Evolutionary conservation across 2,329 filamentous ascomycete genomes (phyloP), one percentile per base, ranked within the genome.

Genomic region (Pestalotiopsis sp.): DNA sequence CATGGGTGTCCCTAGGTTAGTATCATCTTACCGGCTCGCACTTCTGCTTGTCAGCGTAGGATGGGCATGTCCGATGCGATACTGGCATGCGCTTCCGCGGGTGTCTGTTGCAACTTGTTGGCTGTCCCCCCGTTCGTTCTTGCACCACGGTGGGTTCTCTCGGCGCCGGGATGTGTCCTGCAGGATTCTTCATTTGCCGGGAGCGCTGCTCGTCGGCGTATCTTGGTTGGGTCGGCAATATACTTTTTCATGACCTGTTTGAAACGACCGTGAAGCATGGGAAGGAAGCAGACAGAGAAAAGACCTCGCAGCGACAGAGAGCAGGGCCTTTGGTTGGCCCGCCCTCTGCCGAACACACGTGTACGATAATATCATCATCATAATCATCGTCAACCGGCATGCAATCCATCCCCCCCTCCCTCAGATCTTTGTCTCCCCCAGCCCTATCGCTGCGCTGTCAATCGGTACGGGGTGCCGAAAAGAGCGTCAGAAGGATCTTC

Each of bases 21-120:
- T 20, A n/a, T 49, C 23, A n/a, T n/a, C 45, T 20, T 52, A 52
- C 45, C 66, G 41, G 66, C 57, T 58, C 66, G 58, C 31, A 58
- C 58, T 67, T 52, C 59, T 59, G 64, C 64, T 25, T 23, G 64
- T 58, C 45, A 52, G 27, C 45, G 41, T 23, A 31, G 45, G 14
- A 52, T 52, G 45, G 45, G 6, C 17, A 52, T 52, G 45, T 17
- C 31, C 17, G 41, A 49, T 49, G 41, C 31, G 41, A 49, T 14
- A 49, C 13, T 12, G 23, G 27, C 45, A 38, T 56, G 39, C 45
- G 62, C 38, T 25, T 23, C 27, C n/a, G 31, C n/a, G 60, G 12
- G 12, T 63, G 60, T 36, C 23, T 39, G 20, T 20, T 41, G 27
- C 39, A 14, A 20, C 60, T 63, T 13, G 20, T 31, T 63, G 27